Evolutionary conservation across 495 filamentous ascomycete genomes (phyloP).

Genomic region (Lasiosphaeris hirsuta): DNA sequence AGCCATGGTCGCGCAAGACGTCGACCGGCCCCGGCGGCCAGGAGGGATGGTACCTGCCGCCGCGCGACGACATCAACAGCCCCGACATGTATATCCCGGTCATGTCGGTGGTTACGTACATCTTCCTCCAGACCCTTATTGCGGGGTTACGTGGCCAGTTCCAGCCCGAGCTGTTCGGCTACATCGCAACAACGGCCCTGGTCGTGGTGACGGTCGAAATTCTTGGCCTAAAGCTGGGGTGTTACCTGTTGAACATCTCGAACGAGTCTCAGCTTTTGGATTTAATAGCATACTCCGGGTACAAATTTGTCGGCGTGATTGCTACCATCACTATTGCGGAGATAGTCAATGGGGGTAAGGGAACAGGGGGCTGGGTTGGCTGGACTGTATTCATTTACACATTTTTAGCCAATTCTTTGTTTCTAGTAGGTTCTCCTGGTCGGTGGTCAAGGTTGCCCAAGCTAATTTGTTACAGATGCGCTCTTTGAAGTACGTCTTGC

Average conservation of each 20-base stretch:
- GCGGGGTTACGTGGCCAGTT: constrained; percentile 91
- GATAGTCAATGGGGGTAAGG: constrained; percentile 68
- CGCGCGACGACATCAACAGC: constrained; percentile 94
- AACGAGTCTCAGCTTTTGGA: constrained; percentile 85
- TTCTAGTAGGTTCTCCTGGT: constrained; percentile 61
- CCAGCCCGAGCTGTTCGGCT: constrained; percentile 87
- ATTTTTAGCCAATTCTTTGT: constrained; percentile 91
- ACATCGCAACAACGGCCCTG: constrained; percentile 79
- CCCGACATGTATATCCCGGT: constrained; percentile 99
- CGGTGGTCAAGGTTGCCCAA: not conserved
- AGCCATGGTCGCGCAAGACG: constrained; percentile 83
- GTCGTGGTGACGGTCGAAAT: constrained; percentile 84
- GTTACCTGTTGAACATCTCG: constrained; percentile 88
- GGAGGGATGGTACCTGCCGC: constrained; percentile 85
- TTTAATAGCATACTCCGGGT: constrained; percentile 91
- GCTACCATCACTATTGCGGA: constrained; percentile 75
- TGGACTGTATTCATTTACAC: constrained; percentile 90
- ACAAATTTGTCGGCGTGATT: constrained; percentile 98
- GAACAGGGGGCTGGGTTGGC: constrained; percentile 80
- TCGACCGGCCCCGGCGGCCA: constrained; percentile 62
- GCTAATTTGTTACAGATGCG: constrained; percentile 61
- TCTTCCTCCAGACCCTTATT: constrained; percentile 83
- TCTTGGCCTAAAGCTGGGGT: constrained; percentile 81
- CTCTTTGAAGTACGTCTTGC: constrained; percentile 90
- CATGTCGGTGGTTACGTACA: constrained; percentile 95